Evolutionary conservation across 2,329 filamentous ascomycete species (phyloP), one percentile per base, ranked within the genome.

Genomic region (Sphaerulina populicola): DNA sequence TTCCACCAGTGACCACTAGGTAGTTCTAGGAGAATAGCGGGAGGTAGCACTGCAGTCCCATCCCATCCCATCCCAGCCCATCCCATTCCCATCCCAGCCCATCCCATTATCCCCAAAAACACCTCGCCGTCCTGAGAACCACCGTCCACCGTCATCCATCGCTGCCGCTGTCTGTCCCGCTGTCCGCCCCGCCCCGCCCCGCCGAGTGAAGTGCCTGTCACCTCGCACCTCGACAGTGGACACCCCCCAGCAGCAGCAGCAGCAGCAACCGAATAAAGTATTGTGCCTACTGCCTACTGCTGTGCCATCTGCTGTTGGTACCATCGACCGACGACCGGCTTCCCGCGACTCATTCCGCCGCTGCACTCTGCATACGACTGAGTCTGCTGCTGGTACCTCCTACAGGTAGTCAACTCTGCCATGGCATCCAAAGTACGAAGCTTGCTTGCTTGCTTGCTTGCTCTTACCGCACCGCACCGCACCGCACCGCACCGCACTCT

Each of bases 391-490:
- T 30, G 30, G 18, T 35, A n/a, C n/a, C n/a, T n/a, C n/a, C n/a
- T n/a, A 18, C 15, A 30, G 35, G 36, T 49, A 14, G 30, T 42
- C 52, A 2, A n/a, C 49, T 57, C 54, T 53, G 54, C 56, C 56
- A 66, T 66, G 64, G 63, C 64, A 54, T 66, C 64, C 53, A 66
- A 66, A 62, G 64, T 66, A 57, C 55, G 60, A n/a, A n/a, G n/a
- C 57, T 39, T 44, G 48, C 33, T 41, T 35, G 31, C 33, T 37
- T 35, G 36, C 38, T 51, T 46, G 40, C 29, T 31, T 29, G 14
- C 30, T 12, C 12, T 27, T 41, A 14, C 23, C 38, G 9, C 27
- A 30, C 15, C 35, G 11, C 9, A 30, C 15, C 35, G 11, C 9
- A 23, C 18, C 18, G 12, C 23, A n/a, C n/a, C 44, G 11, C 10